Evolutionary conservation across 441 rosid genomes (phyloP), one percentile per base, ranked within the genome.

Genomic region (Gossypium trilobum): DNA sequence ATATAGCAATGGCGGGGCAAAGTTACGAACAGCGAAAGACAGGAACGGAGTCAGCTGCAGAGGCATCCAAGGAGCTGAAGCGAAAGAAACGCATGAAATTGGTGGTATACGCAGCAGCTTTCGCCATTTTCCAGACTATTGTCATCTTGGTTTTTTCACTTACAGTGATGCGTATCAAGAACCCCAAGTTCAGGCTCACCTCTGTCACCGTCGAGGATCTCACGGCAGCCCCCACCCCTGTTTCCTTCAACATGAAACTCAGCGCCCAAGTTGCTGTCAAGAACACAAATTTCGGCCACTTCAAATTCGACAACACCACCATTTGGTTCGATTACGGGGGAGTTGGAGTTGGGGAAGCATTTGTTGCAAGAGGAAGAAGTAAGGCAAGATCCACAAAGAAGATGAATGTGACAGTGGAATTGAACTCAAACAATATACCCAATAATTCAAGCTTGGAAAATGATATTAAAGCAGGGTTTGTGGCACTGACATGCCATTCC

Each of bases 271-370:
- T 90, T 19, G 52, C 78, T 27, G 73, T 90, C 8, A 57, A 85
- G 68, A 92, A 90, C 59, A 5, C 73, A 14, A 92, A 88, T 71
- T 90, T 86, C 48, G 90, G 91, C 1, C 76, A 27, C 42, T 90
- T 87, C 76, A 73, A 81, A 27, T 85, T 76, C 25, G 81, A 51
- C 0, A 74, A 81, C 5, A 17, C 75, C 10, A 78, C 82, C 5
- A 66, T 74, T 9, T 5, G 64, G 5, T 56, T 86, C 3, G 57
- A 69, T 8, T 88, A 85, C 5, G 76, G 69, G 0, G 80, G 56
- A 5, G 39, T 59, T 19, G 31, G 50, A 19, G 85, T 88, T 11
- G 94, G 94, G 19, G 78, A 72, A 58, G 71, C 76, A 5, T 59
- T 36, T 42, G 2, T 86, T n/a, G n/a, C 31, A 0, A 75, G 65